Evolutionary conservation across 371 early-diverging fungal species (phyloP).

Genomic region (Lichtheimia ramosa): DNA sequence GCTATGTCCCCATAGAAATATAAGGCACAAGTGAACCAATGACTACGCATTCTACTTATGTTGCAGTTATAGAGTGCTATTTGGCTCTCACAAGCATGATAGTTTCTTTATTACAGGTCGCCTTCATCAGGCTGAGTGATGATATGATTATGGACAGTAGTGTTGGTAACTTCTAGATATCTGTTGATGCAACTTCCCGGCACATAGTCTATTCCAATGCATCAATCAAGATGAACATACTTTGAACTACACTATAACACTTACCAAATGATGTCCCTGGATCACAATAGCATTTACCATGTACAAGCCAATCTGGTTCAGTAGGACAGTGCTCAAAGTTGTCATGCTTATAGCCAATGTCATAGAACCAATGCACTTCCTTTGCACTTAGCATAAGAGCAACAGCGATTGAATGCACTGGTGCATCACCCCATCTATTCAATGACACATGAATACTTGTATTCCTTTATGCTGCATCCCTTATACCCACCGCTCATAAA

Average conservation of each 20-base stretch:
- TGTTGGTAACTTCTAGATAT: conserved; percentile 28
- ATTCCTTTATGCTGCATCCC: background rate
- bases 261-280: conserved; percentile 56
- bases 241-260: background rate
- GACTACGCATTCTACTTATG: no score
- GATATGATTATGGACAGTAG: conserved; percentile 23
- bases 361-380: conserved; percentile 92
- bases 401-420: conserved; percentile 92
- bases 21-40: no score
- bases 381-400: conserved; percentile 77
- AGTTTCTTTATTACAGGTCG: no score
- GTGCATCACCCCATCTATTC: conserved; percentile 93
- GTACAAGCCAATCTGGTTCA: conserved; percentile 45
- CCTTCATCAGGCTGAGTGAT: conserved; percentile 15
- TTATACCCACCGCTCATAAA: conserved; percentile 76
- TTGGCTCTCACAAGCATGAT: no score
- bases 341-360: conserved; percentile 84
- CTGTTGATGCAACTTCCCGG: conserved; percentile 26
- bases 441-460: background rate
- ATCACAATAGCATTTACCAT: conserved; percentile 63
- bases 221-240: background rate
- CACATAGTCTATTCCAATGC: conserved; percentile 4
- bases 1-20: no score
- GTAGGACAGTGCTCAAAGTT: conserved; percentile 71
- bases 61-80: no score